Evolutionary conservation across 257 asterid genomes (phyloP), one percentile per base, ranked within the genome.

Genomic region (Jacaranda mimosifolia): DNA sequence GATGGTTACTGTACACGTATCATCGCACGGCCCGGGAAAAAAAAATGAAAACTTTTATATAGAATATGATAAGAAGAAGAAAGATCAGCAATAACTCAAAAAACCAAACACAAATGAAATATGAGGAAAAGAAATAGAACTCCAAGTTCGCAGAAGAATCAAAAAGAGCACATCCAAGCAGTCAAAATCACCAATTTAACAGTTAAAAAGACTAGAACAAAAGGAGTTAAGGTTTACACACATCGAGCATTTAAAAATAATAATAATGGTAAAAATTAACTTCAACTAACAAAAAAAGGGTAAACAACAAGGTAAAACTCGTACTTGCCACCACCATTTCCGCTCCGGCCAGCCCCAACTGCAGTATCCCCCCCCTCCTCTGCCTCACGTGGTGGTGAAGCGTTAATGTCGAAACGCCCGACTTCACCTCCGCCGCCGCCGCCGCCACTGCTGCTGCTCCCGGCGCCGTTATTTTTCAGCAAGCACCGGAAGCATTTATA

Each of bases 401-500:
- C 89, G 79, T 88, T 90, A 63, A 93, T 93, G 59, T 92, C 97
- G 72, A 92, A 76, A 13, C 90, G 75, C 43, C 88, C 94, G 32
- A 70, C 79, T 14, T 81, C 86, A 17, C 78, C 83, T 43, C 79
- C 81, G 6, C 74, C 78, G n/a, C 79, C 64, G 18, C 79, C 75
- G 4, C 78, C 46, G 13, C 67, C 69, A 60, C 81, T 36, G 76
- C 57, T 53, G 38, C 77, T 57, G 75, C 75, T 26, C 4, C 74
- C 32, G 10, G 32, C 58, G 46, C 40, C 73, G 51, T 71, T 80
- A 59, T 49, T 65, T 75, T 80, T 74, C 3, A 91, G 76, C 81
- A 92, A 80, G 76, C 97, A 94, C 69, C 83, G 84, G 72, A 92
- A 92, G 73, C 98, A 94, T 60, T 85, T 89, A 78, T 82, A 86